Percentiles rank a stretch among this genome's conserved stretches.
Conservation (phyloP, 164 flowering plant genomes). For the Euptelea pleiosperma region DNA sequence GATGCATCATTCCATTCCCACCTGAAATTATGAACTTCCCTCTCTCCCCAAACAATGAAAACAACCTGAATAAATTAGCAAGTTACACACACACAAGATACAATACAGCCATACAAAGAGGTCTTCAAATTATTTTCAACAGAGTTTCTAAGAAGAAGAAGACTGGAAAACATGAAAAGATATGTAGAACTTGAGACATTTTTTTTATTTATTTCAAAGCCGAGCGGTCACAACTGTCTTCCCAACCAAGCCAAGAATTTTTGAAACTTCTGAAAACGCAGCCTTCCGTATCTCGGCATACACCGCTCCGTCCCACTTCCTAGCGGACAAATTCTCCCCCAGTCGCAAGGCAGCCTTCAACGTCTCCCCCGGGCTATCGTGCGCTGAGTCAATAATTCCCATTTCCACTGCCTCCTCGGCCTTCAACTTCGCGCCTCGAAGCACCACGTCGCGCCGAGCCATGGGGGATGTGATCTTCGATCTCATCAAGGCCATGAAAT, state of each 20-base stretch:
- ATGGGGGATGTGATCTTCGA: conserved; percentile 38
- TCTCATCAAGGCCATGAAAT: conserved; percentile 31
- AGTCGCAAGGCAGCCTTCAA: conserved; percentile 45
- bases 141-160: too few species aligned
- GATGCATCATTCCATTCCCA: conserved; percentile 78
- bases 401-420: conserved; percentile 41
- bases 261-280: conserved; percentile 30
- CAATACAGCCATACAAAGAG: too few species aligned
- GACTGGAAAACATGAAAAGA: too few species aligned
- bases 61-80: conserved; percentile 50
- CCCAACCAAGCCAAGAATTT: conserved; percentile 25
- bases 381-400: conserved; percentile 47
- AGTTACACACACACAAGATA: too few species aligned
- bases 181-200: too few species aligned
- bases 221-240: conserved; percentile 3
- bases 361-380: conserved; percentile 45
- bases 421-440: conserved; percentile 49
- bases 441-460: conserved; percentile 37
- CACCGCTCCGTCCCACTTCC: conserved; percentile 61
- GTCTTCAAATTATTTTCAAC: too few species aligned
- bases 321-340: conserved; percentile 46
- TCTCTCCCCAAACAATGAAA: conserved; percentile 81
- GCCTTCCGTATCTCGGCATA: conserved; percentile 49
- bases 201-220: conserved; percentile 7
- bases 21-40: conserved; percentile 80